Conservation (phyloP, 805 yeast species). For the Candida insectorum region DNA sequence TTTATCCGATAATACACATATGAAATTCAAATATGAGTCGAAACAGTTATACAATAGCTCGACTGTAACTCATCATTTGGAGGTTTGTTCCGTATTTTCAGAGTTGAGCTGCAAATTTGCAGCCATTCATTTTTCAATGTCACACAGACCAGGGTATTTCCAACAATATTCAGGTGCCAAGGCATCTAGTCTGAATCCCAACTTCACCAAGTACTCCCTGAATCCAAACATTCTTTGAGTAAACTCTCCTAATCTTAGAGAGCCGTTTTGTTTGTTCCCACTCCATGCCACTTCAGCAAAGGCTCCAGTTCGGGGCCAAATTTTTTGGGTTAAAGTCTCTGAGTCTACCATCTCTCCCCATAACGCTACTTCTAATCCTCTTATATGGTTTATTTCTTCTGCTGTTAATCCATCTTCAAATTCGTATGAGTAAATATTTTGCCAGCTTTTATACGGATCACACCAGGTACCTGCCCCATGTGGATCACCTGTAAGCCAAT, state of each 20-base stretch:
- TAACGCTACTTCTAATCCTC: slow-evolving; percentile 38
- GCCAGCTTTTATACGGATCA: slow-evolving; percentile 36
- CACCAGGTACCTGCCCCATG: slow-evolving; percentile 14
- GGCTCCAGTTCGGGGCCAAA: slow-evolving; percentile 43
- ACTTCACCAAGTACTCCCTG: slow-evolving; percentile 34
- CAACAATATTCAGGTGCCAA: slow-evolving; percentile 34
- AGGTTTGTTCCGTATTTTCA: too few species aligned
- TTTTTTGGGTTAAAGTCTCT: slow-evolving; percentile 23
- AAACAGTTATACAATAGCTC: too few species aligned
- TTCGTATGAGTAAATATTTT: slow-evolving; percentile 35
- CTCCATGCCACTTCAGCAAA: slow-evolving; percentile 40
- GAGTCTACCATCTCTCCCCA: slow-evolving; percentile 40
- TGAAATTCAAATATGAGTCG: too few species aligned
- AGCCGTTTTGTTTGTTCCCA: slow-evolving; percentile 24
- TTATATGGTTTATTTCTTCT: slow-evolving; percentile 23
- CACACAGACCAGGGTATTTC: slow-evolving; percentile 6
- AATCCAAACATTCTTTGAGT: slow-evolving; percentile 34
- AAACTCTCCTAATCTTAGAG: slow-evolving; percentile 10
- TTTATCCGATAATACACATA: too few species aligned
- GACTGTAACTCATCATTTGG: too few species aligned
- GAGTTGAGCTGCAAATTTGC: too few species aligned
- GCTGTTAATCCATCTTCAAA: slow-evolving; percentile 26
- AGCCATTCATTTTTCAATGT: neutral
- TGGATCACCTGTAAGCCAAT: slow-evolving; percentile 37
- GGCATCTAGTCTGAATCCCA: slow-evolving; percentile 30